A percentile compares a stretch with the other conserved stretches of the same genome.
phyloP scores from a whole-genome alignment of 768 basidiomycete genomes.

The Termitomyces sp. region DNA sequence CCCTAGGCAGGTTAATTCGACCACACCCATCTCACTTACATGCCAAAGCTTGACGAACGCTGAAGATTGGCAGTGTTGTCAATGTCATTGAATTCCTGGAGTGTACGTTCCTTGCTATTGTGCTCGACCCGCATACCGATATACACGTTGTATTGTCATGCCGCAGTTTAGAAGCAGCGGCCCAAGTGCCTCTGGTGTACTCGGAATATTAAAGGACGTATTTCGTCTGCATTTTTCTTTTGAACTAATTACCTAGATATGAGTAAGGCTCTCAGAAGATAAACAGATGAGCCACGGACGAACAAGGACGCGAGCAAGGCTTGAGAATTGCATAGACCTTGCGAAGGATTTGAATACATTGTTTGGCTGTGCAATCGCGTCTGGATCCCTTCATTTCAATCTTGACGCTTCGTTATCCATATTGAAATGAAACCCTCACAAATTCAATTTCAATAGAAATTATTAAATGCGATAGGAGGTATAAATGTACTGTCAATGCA shows the following conservation, averaged over 20 bases:
- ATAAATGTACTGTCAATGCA: background rate
- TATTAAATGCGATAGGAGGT: no score
- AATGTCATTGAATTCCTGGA: background rate
- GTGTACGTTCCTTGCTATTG: background rate
- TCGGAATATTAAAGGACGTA: background rate
- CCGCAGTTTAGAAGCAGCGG: no score
- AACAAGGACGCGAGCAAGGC: no score
- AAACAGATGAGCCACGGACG: background rate
- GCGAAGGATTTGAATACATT: no score
- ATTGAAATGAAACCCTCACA: no score
- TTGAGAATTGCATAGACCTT: no score
- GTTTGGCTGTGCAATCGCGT: no score
- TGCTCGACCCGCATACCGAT: background rate
- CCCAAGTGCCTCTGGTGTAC: background rate
- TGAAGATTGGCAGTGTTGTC: background rate
- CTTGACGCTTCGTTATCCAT: no score
- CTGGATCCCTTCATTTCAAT: no score
- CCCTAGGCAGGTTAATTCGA: background rate
- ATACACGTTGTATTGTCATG: no score
- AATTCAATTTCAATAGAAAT: no score
- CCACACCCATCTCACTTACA: background rate
- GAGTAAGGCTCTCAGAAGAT: background rate
- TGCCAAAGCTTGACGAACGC: background rate
- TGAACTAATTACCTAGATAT: background rate
- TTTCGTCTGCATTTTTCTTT: background rate